A percentile compares a stretch with the other conserved stretches of the same genome.
Conservation (phyloP, 2,329 filamentous ascomycete species). For the Fusarium verrucosum region DNA sequence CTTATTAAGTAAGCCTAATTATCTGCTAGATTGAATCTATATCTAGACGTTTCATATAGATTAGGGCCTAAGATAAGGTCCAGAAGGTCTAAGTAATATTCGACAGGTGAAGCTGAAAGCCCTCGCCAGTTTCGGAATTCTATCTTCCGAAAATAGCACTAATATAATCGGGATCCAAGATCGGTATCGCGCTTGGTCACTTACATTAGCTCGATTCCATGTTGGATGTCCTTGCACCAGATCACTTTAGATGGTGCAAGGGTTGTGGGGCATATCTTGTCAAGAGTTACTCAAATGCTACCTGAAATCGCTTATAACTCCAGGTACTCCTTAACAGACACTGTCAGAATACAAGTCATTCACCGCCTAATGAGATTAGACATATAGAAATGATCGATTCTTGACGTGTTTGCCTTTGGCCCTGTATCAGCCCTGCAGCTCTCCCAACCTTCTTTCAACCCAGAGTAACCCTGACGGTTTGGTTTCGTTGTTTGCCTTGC, state of each 20-base stretch:
- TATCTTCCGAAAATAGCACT: conserved; percentile 6
- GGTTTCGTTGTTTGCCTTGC: not conserved
- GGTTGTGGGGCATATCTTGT: too few relatives aligned
- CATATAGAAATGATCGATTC: conserved; percentile 1
- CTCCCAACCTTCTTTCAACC: conserved; percentile 19
- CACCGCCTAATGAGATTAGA: not conserved
- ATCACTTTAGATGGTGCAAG: too few relatives aligned
- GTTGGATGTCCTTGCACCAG: too few relatives aligned
- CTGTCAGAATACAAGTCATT: too few relatives aligned
- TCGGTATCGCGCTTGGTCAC: conserved; percentile 8
- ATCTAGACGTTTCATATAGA: too few relatives aligned
- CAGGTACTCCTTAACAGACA: too few relatives aligned
- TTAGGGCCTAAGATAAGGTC: too few relatives aligned
- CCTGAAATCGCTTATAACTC: too few relatives aligned
- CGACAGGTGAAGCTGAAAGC: not conserved
- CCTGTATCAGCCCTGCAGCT: conserved; percentile 28
- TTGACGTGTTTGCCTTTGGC: not conserved
- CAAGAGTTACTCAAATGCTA: too few relatives aligned
- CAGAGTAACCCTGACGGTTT: not conserved
- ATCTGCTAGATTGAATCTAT: too few relatives aligned
- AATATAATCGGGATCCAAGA: conserved; percentile 5
- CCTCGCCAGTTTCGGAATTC: conserved; percentile 7
- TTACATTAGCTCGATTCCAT: not conserved
- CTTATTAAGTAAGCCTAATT: too few relatives aligned
- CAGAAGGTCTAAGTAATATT: not conserved